Evolutionary conservation across 768 basidiomycete genomes (phyloP).

Genomic region (Suillus subluteus): DNA sequence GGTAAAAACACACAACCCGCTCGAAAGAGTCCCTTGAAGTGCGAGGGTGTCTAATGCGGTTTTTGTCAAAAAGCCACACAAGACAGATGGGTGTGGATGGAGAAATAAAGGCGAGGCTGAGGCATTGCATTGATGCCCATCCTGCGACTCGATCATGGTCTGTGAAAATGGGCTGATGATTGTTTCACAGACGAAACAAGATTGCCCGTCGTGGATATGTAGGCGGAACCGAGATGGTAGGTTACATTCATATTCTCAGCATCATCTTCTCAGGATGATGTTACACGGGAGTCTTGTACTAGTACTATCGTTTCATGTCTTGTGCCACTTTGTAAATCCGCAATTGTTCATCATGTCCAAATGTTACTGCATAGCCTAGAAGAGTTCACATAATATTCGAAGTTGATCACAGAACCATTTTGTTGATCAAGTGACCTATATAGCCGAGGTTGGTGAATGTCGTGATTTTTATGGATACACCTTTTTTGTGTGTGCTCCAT

Average conservation of each 20-base stretch:
- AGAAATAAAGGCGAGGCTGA: slow-evolving; percentile 92
- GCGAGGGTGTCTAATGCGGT: slow-evolving; percentile 33
- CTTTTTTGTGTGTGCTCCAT: slow-evolving; percentile 12
- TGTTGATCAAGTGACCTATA: slow-evolving; percentile 10
- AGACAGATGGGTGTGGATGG: slow-evolving; percentile 68
- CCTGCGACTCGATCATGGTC: not conserved
- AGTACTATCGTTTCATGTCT: not conserved
- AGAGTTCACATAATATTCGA: not conserved
- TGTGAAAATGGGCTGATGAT: not conserved
- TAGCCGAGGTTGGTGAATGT: slow-evolving; percentile 13
- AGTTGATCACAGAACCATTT: not conserved
- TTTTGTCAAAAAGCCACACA: slow-evolving; percentile 29
- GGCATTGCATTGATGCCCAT: slow-evolving; percentile 31
- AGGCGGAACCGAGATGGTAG: not conserved
- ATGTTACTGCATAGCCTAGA: too few species aligned
- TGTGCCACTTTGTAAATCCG: not conserved
- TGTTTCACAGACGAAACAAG: slow-evolving; percentile 1
- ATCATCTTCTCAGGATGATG: not conserved
- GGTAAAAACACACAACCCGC: slow-evolving; percentile 86
- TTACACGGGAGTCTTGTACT: not conserved
- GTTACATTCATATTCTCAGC: not conserved
- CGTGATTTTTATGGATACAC: slow-evolving; percentile 13
- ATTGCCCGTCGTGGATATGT: too few species aligned
- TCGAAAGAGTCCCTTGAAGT: slow-evolving; percentile 38
- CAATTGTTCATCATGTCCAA: not conserved